Percentiles rank a stretch among this genome's conserved stretches.
phyloP scores from a whole-genome alignment of 2,329 filamentous ascomycete species.

The Penicillium hordei region DNA sequence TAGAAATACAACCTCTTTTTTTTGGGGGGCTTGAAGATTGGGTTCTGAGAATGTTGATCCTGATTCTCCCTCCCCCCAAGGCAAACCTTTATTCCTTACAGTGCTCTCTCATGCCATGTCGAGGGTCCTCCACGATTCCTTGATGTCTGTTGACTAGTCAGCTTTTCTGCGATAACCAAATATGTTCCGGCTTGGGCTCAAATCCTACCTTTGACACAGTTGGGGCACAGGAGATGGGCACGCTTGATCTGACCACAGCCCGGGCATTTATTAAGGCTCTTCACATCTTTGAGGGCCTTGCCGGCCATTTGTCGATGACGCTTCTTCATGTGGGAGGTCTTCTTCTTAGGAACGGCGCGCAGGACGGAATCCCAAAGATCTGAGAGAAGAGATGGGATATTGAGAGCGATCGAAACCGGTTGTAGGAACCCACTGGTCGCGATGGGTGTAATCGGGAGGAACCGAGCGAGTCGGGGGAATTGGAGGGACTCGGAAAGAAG shows the following conservation, averaged over 20 bases:
- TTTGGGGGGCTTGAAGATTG: slow-evolving; percentile 12
- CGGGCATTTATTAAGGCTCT: slow-evolving; percentile 81
- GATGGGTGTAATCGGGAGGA: slow-evolving; percentile 45
- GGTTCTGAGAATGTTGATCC: neutral
- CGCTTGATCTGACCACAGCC: slow-evolving; percentile 85
- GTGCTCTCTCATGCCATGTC: slow-evolving; percentile 30
- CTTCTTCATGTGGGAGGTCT: slow-evolving; percentile 96
- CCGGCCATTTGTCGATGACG: slow-evolving; percentile 90
- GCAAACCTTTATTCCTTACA: slow-evolving; percentile 7
- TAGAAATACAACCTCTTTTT: slow-evolving; percentile 25
- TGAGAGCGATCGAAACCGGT: slow-evolving; percentile 59
- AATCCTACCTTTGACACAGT: slow-evolving; percentile 73
- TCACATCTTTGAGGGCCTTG: slow-evolving; percentile 90
- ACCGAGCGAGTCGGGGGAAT: slow-evolving; percentile 30
- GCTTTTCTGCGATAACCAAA: slow-evolving; percentile 1
- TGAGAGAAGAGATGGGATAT: slow-evolving; percentile 67
- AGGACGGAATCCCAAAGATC: slow-evolving; percentile 92
- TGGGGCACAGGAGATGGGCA: slow-evolving; percentile 82
- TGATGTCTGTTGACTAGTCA: slow-evolving; percentile 40
- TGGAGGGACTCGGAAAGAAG: slow-evolving; percentile 27
- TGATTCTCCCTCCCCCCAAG: neutral
- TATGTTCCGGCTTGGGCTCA: neutral
- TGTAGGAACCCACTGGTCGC: slow-evolving; percentile 59
- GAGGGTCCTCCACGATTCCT: slow-evolving; percentile 46
- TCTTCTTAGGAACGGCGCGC: slow-evolving; percentile 95